These are phyloP conservation scores for Barnettozyma pratensis DNA, from an alignment of 805 yeast species.

Conservation along the genomic window DNA sequence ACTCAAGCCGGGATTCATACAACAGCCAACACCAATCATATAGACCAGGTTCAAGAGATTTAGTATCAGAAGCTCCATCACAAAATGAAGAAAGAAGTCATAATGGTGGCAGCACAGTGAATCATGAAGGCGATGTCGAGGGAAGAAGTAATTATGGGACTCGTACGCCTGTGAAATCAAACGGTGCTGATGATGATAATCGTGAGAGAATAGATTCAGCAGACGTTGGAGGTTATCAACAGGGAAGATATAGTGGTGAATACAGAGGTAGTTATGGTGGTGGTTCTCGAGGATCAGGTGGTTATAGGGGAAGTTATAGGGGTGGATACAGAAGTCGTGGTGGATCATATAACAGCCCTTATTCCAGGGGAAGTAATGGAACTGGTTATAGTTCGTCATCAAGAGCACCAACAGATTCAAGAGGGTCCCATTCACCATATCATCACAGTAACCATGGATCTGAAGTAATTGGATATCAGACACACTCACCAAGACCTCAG, in stretches of 20 bases:
- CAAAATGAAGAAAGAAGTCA: not conserved
- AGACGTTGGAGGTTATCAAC: not conserved
- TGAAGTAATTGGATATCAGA: too few species aligned
- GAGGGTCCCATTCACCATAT: not conserved
- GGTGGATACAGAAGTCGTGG: slow-evolving; percentile 6
- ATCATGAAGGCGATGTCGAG: too few species aligned
- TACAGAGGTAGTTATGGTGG: not conserved
- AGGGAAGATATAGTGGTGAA: not conserved
- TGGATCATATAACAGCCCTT: slow-evolving; percentile 1
- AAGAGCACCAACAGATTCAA: not conserved
- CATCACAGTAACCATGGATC: not conserved
- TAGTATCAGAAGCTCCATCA: too few species aligned
- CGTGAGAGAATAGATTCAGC: not conserved
- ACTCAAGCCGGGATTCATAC: not conserved
- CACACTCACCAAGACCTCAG: not conserved
- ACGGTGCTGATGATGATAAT: not conserved
- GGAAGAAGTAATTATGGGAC: too few species aligned
- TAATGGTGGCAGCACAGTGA: not conserved
- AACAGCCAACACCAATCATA: not conserved
- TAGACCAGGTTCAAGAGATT: not conserved
- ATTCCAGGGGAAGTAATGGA: not conserved
- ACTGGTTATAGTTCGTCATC: not conserved
- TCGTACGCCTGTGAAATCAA: not conserved
- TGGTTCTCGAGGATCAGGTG: not conserved
- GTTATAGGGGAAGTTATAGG: slow-evolving; percentile 3